Evolutionary conservation across 2,329 filamentous ascomycete species (phyloP), one percentile per base, ranked within the genome.

Genomic region (Truncatella angustata): DNA sequence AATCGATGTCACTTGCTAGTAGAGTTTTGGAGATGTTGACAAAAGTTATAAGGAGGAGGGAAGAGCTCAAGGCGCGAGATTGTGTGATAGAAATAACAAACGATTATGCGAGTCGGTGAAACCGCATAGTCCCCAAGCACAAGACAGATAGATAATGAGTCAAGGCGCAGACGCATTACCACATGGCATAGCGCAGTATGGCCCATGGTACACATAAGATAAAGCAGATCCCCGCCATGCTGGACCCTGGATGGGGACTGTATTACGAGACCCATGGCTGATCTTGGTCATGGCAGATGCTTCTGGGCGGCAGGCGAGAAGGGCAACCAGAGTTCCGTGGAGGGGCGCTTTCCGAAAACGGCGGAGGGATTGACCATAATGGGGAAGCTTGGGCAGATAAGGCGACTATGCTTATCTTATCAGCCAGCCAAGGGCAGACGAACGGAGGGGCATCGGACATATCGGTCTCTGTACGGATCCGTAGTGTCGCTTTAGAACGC

Each of bases 131-230:
- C n/a, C n/a, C n/a, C n/a, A n/a, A n/a, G n/a, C n/a, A n/a, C n/a
- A n/a, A n/a, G n/a, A n/a, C n/a, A n/a, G n/a, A n/a, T n/a, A 44
- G 40, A 44, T 44, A 44, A 44, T 44, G 40, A 44, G 40, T 44
- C 40, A 44, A 44, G 40, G 24, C 21, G 40, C 40, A 44, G 28
- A 14, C 20, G 24, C 16, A 44, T 44, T n/a, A 44, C 40, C 40
- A 44, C 40, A 26, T 23, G 9, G 5, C 11, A 14, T 16, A 44
- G 39, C 18, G 37, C 11, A 11, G 24, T 40, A 18, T 20, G 11
- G 37, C 11, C 37, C 37, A 40, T 20, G 4, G 18, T 18, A n/a
- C n/a, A 32, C 28, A 32, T 28, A 16, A 44, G 40, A 44, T 44
- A 26, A 14, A 44, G 21, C 23, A 26, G 14, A 10, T 14, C 40